Base-by-base conservation (phyloP, 331 rosid species). In the Saraca asoca region DNA sequence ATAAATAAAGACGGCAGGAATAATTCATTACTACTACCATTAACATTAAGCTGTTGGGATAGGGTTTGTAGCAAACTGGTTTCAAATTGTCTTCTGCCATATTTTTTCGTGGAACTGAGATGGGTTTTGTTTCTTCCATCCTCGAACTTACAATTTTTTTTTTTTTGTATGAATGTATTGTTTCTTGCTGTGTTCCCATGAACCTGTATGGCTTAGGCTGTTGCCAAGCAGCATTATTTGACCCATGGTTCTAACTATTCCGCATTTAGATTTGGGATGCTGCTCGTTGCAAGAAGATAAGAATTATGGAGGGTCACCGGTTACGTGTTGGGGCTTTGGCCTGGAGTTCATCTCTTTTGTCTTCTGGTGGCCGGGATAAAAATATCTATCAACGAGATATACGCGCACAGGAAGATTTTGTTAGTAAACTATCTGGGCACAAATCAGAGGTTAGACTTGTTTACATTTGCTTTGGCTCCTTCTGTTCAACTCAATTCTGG, bases 301-400 rank as follows among this genome's bases (percentile, higher is more conserved):
- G 99, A 87, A 85, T 85, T 6, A 88, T 94, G 99, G 99, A 86
- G 58, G 99, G 99, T 29, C 99, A 94, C 68, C 86, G 96, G 5
- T 77, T 90, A 67, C 95, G 97, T n/a, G 85, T 90, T 62, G 99
- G 99, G 29, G 96, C 99, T 73, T 80, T 94, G 72, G 95, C 99
- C 24, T 94, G 99, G 97, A 90, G 91, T 77, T 88, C 96, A 10
- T 84, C 95, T 50, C 73, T 88, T 82, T 66, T 94, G 85, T 88
- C 99, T 66, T 90, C 99, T 12, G 99, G 99, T 35, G 91, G 97
- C 75, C 81, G 99, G 44, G 99, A 94, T 82, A 94, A 94, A 82
- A 88, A 78, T 80, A 94, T 94, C 61, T 89, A 90, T 80, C 95
- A 88, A 64, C 82, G 99, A 74, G 99, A 94, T 83, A 83, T 90